Percentiles rank a stretch among this genome's conserved stretches.
These are phyloP conservation scores for Wickerhamomyces bovis DNA, from an alignment of 805 yeast species.

Conservation along the genomic window DNA sequence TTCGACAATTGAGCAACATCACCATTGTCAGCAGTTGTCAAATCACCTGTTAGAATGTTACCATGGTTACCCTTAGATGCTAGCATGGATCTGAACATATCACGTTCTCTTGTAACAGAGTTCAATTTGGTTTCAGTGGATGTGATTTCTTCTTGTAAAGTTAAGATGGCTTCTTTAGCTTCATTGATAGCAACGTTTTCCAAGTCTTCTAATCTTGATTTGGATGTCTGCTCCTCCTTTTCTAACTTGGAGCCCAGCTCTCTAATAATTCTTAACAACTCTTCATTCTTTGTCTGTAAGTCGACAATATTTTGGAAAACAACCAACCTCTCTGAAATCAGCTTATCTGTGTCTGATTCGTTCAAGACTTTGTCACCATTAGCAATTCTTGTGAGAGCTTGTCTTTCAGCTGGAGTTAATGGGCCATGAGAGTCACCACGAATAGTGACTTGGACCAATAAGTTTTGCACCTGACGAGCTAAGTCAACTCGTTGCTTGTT, in stretches of 20 bases:
- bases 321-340: constrained; percentile 70
- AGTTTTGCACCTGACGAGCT: constrained; percentile 73
- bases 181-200: constrained; percentile 49
- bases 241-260: constrained; percentile 70
- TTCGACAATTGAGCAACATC: constrained; percentile 8
- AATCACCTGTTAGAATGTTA: constrained; percentile 15
- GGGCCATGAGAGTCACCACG: constrained; percentile 54
- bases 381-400: constrained; percentile 50
- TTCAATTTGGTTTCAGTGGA: constrained; percentile 45
- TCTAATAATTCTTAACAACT: constrained; percentile 62
- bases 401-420: constrained; percentile 56
- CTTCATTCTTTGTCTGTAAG: constrained; percentile 68
- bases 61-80: constrained; percentile 16
- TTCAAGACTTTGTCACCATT: constrained; percentile 25
- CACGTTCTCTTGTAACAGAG: constrained; percentile 60
- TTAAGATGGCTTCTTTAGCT: constrained; percentile 62
- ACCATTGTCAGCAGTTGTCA: constrained; percentile 2
- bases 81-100: constrained; percentile 43
- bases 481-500: constrained; percentile 62
- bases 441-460: constrained; percentile 60
- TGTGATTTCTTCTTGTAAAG: constrained; percentile 53
- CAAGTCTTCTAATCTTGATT: constrained; percentile 30
- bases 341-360: constrained; percentile 61
- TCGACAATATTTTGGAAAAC: constrained; percentile 62
- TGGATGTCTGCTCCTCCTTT: constrained; percentile 39